These are phyloP conservation scores for Paraphoma sp. DNA, from an alignment of 2,329 filamentous ascomycete species.

Conservation along the genomic window DNA sequence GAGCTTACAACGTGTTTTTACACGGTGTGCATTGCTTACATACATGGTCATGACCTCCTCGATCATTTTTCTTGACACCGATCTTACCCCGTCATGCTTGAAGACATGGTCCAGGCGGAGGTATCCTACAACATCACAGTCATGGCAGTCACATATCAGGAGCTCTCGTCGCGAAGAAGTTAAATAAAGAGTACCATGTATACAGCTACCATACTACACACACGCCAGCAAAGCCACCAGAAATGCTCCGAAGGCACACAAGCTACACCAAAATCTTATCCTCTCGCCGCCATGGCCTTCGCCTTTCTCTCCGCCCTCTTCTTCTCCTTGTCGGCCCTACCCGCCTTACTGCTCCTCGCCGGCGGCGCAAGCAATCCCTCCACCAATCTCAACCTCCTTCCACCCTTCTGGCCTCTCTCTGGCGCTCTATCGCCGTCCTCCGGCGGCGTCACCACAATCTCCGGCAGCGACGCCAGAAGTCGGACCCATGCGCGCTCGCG, in stretches of 20 bases:
- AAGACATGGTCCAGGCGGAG: too few species aligned
- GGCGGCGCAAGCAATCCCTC: conserved; percentile 1
- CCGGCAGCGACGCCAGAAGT: not conserved
- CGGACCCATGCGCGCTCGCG: not conserved
- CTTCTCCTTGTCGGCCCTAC: not conserved
- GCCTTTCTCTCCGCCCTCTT: not conserved
- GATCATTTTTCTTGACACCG: too few species aligned
- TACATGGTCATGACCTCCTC: too few species aligned
- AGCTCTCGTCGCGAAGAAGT: too few species aligned
- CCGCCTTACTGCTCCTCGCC: not conserved
- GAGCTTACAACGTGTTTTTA: too few species aligned
- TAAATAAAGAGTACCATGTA: not conserved
- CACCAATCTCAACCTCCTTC: not conserved
- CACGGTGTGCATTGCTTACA: too few species aligned
- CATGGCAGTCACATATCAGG: too few species aligned
- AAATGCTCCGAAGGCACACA: not conserved
- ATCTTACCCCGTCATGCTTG: too few species aligned
- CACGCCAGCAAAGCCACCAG: not conserved
- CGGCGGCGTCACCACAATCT: not conserved
- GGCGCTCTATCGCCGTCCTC: conserved; percentile 4
- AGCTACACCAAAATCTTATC: not conserved
- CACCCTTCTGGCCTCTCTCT: not conserved
- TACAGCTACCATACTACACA: not conserved
- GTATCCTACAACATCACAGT: too few species aligned
- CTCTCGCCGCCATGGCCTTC: not conserved